Conservation (phyloP, 176 grass and related monocot species). For the Phoenix dactylifera region DNA sequence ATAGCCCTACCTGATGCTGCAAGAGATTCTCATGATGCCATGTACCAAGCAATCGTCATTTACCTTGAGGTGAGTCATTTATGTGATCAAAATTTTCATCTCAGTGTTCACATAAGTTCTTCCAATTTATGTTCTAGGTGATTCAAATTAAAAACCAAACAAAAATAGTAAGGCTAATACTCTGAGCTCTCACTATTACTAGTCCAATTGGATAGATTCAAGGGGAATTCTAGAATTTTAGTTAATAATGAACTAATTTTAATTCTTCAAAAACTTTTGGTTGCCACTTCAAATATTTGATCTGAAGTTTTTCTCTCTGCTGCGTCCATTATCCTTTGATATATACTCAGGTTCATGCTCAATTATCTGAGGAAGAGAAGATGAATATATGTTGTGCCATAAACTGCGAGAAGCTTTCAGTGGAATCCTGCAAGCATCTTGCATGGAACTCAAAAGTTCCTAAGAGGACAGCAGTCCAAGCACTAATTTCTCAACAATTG, state of each 20-base stretch:
- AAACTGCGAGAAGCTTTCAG: conserved; percentile 87
- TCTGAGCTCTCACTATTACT: no score
- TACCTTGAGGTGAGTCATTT: conserved; percentile 62
- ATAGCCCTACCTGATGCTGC: conserved; percentile 46
- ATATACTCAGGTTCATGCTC: conserved; percentile 45
- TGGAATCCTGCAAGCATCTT: conserved; percentile 77
- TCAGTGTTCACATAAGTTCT: no score
- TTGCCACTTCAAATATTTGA: no score
- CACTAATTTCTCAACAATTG: conserved; percentile 71
- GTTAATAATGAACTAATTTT: no score
- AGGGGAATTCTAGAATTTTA: no score
- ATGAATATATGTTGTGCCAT: conserved; percentile 69
- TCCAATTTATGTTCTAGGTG: no score
- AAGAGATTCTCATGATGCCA: conserved; percentile 76
- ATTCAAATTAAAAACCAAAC: no score
- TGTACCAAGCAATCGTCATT: conserved; percentile 90
- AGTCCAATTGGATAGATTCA: no score
- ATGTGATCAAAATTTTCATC: background rate
- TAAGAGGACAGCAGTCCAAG: conserved; percentile 65
- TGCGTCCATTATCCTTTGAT: no score
- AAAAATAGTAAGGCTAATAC: no score
- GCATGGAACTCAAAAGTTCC: conserved; percentile 57
- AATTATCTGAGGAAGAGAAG: conserved; percentile 75
- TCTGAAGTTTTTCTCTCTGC: no score
- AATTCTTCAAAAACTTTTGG: no score